Evolutionary conservation across 2,329 filamentous ascomycete genomes (phyloP), one percentile per base, ranked within the genome.

Genomic region (Plenodomus biglobosus): DNA sequence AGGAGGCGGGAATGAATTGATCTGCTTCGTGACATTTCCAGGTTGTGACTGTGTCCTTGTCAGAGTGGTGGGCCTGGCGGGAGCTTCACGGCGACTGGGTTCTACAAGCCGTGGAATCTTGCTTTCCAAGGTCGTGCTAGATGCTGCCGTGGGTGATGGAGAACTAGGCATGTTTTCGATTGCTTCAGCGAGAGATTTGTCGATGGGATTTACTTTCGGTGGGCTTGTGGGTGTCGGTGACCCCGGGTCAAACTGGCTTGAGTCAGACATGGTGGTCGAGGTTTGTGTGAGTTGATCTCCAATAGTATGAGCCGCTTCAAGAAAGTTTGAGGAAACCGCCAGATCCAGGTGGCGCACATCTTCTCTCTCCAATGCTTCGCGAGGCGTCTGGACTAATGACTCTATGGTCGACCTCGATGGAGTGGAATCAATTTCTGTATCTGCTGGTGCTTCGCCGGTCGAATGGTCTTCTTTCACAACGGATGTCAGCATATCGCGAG

Each of bases 401-500:
- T 62, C 60, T 15, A 56, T 36, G 1, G 43, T 50, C 15, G 46
- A 15, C 10, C 53, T 55, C 8, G 48, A 34, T 1, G 56, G 50
- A 3, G 50, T 54, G 15, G 55, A 50, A 30, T 27, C 36, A 17
- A 56, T 48, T 32, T 53, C 44, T 27, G 43, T 27, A 32, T 40
- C 20, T 6, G 39, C 20, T 17, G 46, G 42, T 11, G 52, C 46
- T 24, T 51, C 64, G 11, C 65, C 63, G 8, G 60, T 40, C 7
- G 65, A 55, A 32, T 78, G 75, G 57, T 87, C 80, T 61, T 86
- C 83, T 61, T 87, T 81, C 13, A 87, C 80, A 2, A 86, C 84
- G 8, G 84, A 85, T 6, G 80, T 79, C 21, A 88, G 69, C 56
- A 85, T 82, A 63, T 85, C 78, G 44, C 84, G 80, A 8, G 83